These are phyloP conservation scores for Colletotrichum sp. DNA, from an alignment of 2,329 filamentous ascomycete species.

Conservation along the genomic window DNA sequence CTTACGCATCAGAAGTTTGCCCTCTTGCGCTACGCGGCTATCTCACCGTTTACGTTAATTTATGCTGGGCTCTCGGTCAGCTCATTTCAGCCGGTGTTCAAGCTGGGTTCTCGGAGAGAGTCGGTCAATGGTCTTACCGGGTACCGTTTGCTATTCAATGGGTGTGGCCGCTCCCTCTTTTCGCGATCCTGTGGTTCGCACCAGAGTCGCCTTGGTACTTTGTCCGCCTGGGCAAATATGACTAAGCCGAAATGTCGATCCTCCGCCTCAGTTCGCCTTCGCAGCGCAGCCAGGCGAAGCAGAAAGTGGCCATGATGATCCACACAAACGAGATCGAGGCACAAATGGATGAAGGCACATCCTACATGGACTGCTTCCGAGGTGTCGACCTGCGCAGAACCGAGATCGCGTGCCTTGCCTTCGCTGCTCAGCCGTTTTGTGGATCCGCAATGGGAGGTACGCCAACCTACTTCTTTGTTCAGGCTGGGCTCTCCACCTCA, in stretches of 20 bases:
- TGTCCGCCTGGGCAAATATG: not conserved
- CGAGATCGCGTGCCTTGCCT: conserved; percentile 38
- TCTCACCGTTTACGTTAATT: conserved; percentile 24
- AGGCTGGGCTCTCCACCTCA: conserved; percentile 30
- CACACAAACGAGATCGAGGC: conserved; percentile 24
- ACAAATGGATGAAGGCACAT: conserved; percentile 37
- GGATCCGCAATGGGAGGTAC: conserved; percentile 29
- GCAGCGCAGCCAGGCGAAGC: not conserved
- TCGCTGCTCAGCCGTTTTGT: conserved; percentile 36
- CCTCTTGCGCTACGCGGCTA: conserved; percentile 45
- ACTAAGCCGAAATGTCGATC: not conserved
- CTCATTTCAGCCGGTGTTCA: conserved; percentile 31
- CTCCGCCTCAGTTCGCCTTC: not conserved
- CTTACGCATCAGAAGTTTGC: conserved; percentile 51
- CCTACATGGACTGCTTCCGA: conserved; percentile 49
- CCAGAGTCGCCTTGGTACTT: conserved; percentile 4
- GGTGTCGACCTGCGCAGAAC: conserved; percentile 44
- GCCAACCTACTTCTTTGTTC: conserved; percentile 40
- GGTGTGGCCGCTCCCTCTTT: conserved; percentile 24
- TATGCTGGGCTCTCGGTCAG: not conserved
- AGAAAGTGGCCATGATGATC: conserved; percentile 23
- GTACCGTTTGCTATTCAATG: conserved; percentile 31
- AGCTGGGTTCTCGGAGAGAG: conserved; percentile 26
- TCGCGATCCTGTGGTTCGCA: conserved; percentile 7
- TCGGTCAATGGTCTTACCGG: conserved; percentile 26